These are phyloP conservation scores for Crithidia thermophila DNA, from an alignment of 208 protist genomes.

Conservation along the genomic window DNA sequence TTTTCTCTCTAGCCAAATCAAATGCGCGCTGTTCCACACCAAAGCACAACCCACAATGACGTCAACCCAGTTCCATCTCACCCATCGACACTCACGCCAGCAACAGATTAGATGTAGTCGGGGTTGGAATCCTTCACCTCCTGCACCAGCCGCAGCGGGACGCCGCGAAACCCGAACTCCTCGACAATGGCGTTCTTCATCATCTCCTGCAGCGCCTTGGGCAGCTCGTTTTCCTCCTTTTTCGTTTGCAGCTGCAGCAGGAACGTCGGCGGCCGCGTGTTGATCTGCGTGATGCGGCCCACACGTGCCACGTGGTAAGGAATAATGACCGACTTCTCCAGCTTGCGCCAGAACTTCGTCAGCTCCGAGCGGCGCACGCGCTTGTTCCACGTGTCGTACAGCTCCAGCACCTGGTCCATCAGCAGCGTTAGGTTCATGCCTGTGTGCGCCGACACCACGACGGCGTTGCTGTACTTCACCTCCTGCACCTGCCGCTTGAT, in stretches of 20 bases:
- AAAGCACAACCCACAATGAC: no score
- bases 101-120: constrained; percentile 92
- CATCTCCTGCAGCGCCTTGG: constrained; percentile 85
- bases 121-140: constrained; percentile 90
- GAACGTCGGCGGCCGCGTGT: constrained; percentile 87
- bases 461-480: constrained; percentile 90
- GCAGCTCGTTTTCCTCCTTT: constrained; percentile 78
- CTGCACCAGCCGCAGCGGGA: constrained; percentile 89
- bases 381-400: constrained; percentile 93
- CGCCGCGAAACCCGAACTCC: constrained; percentile 91
- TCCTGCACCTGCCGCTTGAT: constrained; percentile 92
- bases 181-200: constrained; percentile 92
- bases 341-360: constrained; percentile 89
- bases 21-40: no score
- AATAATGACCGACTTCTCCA: constrained; percentile 91
- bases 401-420: constrained; percentile 80
- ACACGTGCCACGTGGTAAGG: constrained; percentile 89
- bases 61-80: no score
- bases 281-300: constrained; percentile 86
- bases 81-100: no score
- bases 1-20: no score
- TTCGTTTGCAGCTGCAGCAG: constrained; percentile 90
- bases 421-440: constrained; percentile 90
- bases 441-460: constrained; percentile 87
- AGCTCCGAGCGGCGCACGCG: constrained; percentile 80